Conservation (phyloP, 176 grass and related monocot species). For the Pharus latifolius region DNA sequence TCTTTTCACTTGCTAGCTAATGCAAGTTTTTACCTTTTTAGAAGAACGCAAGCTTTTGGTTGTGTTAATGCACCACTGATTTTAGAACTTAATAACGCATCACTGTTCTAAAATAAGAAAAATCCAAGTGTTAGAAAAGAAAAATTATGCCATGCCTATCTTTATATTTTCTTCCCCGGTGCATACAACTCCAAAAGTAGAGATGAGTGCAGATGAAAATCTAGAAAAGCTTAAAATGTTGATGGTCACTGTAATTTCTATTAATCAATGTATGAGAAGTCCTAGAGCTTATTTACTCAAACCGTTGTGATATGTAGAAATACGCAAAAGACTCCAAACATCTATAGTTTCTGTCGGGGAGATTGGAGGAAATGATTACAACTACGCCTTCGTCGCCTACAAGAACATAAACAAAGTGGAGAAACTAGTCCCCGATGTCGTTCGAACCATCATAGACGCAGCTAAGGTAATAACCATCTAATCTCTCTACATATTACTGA, state of each 20-base stretch:
- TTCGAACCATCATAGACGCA: conserved; percentile 46
- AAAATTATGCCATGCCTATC: no score
- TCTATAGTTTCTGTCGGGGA: conserved; percentile 75
- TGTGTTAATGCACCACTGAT: neutral
- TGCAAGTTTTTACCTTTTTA: neutral
- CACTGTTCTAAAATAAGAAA: neutral
- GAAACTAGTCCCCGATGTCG: conserved; percentile 51
- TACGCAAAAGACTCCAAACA: conserved; percentile 19
- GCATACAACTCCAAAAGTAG: no score
- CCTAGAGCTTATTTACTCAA: no score
- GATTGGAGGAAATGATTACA: conserved; percentile 95
- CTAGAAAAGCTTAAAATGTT: no score
- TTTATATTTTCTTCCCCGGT: no score
- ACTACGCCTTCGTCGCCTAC: conserved; percentile 48
- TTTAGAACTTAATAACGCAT: no score
- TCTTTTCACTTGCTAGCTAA: no score
- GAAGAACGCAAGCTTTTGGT: no score
- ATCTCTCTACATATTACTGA: neutral
- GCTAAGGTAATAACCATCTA: conserved; percentile 30
- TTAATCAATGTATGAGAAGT: neutral
- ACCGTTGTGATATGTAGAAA: conserved; percentile 16
- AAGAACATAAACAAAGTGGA: conserved; percentile 30
- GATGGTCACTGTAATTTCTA: no score
- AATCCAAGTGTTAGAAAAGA: no score
- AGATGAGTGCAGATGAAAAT: no score